Base-by-base conservation (phyloP, 2,329 filamentous ascomycete species). In the Alternaria rosae region DNA sequence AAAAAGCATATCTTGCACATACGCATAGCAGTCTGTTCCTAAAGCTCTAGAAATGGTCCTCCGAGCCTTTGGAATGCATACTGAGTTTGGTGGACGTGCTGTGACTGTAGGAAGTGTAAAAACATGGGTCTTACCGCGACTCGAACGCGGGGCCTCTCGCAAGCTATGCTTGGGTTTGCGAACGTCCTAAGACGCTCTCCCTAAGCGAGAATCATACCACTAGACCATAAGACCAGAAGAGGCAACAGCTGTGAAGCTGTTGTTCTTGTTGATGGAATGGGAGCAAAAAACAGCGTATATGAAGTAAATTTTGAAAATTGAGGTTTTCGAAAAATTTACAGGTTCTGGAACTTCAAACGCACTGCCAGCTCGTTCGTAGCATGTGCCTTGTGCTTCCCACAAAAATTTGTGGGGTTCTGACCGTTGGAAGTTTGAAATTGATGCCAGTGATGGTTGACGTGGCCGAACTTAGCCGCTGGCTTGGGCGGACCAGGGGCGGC, bases 201-300 rank as follows among this genome's bases (percentile, higher is more conserved):
- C 86, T 88, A 88, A 88, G 87, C 86, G 85, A 87, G 86, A 88
- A 88, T 88, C 86, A 88, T 88, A 88, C 86, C 86, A 85, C 86
- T 87, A 87, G 85, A 65, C 63, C 85, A 87, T 65, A 70, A 67
- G 66, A 69, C 59, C 55, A 2, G 8, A 3, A n/a, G 1, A 12
- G 6, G n/a, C 25, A 20, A 25, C 44, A 20, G 23, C 28, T 48
- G 44, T n/a, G n/a, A 12, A 47, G 30, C 47, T 51, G 23, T 13
- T 35, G 23, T 54, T 9, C 15, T 35, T 54, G 21, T 57, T 57
- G 53, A 61, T 61, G 58, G 10, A 51, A 41, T 2, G 30, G 6
- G 6, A 32, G 13, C 13, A 32, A 32, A 32, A 32, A 15, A 5
- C 5, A 32, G 13, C 10, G 8, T 7, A 21, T 42, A 21, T 42